Evolutionary conservation across 2,329 filamentous ascomycete species (phyloP).

Genomic region (Cercospora sp.): DNA sequence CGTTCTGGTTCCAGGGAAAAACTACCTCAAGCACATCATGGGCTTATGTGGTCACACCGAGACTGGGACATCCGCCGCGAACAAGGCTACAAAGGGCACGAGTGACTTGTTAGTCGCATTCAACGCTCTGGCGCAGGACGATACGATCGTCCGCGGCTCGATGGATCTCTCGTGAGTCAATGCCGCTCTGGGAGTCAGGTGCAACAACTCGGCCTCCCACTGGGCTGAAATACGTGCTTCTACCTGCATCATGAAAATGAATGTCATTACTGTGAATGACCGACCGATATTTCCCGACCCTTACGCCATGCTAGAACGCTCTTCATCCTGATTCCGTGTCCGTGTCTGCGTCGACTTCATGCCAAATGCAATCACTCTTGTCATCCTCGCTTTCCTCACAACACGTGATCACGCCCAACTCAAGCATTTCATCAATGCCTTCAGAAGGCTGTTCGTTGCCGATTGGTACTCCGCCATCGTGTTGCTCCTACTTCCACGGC

Average conservation of each 20-base stretch:
- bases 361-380: not conserved
- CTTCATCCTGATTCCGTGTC: not conserved
- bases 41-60: not conserved
- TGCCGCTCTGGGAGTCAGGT: not conserved
- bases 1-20: not conserved
- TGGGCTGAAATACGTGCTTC: not conserved
- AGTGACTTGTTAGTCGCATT: not conserved
- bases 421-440: not conserved
- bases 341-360: not conserved
- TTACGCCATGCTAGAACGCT: not conserved
- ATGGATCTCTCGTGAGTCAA: not conserved
- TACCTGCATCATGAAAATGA: not conserved
- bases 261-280: not conserved
- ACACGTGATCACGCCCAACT: not conserved
- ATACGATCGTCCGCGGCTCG: not conserved
- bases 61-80: not conserved
- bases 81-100: not conserved
- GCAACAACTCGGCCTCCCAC: not conserved
- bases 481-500: conserved; percentile 57
- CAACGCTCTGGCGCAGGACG: not conserved
- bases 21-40: not conserved
- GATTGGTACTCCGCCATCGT: not conserved
- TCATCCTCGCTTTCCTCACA: not conserved
- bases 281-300: not conserved
- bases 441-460: not conserved